Base-by-base conservation (phyloP, 345 rosid genomes). In the Citrus maxima region DNA sequence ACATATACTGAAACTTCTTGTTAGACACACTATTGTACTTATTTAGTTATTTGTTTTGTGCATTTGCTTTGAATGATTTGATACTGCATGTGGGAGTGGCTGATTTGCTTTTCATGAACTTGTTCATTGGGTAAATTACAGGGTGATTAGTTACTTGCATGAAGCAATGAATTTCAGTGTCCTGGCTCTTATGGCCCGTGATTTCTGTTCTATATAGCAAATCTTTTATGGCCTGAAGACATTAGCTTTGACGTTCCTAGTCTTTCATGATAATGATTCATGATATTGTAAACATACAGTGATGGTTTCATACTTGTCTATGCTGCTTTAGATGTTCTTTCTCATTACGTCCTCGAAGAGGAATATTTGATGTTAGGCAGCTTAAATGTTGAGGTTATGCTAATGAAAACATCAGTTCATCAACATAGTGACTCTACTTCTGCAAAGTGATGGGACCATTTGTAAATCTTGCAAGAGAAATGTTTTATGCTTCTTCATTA, bases 381-480 rank as follows among this genome's bases (percentile, higher is more conserved):
- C 24, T 32, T 34, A 51, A 51, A 51, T 51, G 22, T 18, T 51
- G 56, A 51, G 22, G 21, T 54, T 54, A 54, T 54, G 58, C 58
- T 54, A 7, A 14, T 25, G 58, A 42, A 42, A 69, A 69, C 34
- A 25, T 46, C 21, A 42, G 27, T 25, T 69, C 32, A 6, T 69
- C 22, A 69, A 69, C 54, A 67, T 37, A 1, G 51, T 68, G 55
- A 68, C 56, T 68, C 34, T 49, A 24, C 14, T 69, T 32, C 21
- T 58, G 22, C 60, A 16, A 40, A 40, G 4, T 28, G 24, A 42
- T 21, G 19, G 27, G 38, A 1, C 69, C 40, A 51, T 46, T 34
- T 25, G 55, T 78, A 61, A 6, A 37, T 78, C 16, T 67, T 73
- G 38, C 72, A 22, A 32, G 54, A 68, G 60, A 63, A 67, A 73